Conservation (phyloP, 2,329 filamentous ascomycete genomes). For the Sarocladiaceae sp. region DNA sequence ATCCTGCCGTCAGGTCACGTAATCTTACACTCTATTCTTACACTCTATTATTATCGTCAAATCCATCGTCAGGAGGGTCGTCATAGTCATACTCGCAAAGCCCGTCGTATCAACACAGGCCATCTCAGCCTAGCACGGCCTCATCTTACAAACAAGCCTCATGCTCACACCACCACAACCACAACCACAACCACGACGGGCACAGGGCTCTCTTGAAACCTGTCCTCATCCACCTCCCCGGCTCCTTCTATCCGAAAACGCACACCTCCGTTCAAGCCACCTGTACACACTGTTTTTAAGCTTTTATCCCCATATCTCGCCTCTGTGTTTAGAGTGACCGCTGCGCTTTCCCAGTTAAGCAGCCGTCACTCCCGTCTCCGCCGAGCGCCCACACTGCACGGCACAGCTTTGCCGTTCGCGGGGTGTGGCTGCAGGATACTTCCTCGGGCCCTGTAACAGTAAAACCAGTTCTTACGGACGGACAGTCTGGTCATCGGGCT, state of each 20-base stretch:
- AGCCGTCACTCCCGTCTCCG: neutral
- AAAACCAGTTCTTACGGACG: too few relatives aligned
- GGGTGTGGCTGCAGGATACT: slow-evolving; percentile 1
- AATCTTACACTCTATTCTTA: too few relatives aligned
- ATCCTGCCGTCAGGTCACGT: too few relatives aligned
- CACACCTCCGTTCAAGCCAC: neutral
- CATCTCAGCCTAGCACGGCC: too few relatives aligned
- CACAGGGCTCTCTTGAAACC: neutral
- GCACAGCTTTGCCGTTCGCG: slow-evolving; percentile 9
- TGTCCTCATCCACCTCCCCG: neutral
- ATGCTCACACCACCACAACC: neutral
- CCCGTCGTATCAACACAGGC: too few relatives aligned
- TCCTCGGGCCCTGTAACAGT: too few relatives aligned
- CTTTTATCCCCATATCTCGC: slow-evolving; percentile 1
- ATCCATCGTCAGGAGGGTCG: too few relatives aligned
- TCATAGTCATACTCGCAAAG: too few relatives aligned
- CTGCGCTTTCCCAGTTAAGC: neutral
- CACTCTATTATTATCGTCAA: too few relatives aligned
- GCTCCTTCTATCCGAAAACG: slow-evolving; percentile 2
- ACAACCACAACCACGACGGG: too few relatives aligned
- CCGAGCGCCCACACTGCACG: neutral
- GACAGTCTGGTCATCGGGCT: too few relatives aligned
- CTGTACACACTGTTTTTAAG: neutral
- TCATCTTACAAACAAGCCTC: neutral
- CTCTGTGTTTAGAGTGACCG: neutral